phyloP scores from a whole-genome alignment of 345 rosid genomes.

The Luvunga scandens region DNA sequence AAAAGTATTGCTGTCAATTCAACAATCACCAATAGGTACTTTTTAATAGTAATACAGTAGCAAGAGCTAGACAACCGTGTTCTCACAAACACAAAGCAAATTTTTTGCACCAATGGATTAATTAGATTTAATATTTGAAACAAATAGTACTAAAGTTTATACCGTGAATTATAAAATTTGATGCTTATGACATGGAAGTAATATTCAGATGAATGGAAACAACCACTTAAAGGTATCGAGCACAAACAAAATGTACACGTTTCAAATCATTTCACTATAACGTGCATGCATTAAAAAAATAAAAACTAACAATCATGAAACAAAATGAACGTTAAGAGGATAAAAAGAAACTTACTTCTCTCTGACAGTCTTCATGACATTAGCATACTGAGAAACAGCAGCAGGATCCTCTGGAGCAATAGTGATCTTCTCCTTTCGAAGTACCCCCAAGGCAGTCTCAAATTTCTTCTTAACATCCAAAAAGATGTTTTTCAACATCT shows the following conservation, averaged over 20 bases:
- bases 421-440: conserved; percentile 88
- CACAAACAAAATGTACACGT: not conserved
- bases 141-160: not conserved
- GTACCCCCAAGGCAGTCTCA: conserved; percentile 73
- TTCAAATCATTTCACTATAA: not conserved
- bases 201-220: not conserved
- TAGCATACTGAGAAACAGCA: conserved; percentile 82
- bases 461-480: conserved; percentile 80
- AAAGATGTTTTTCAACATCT: conserved; percentile 90
- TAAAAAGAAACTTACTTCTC: conserved; percentile 63
- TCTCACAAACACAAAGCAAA: not conserved
- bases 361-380: conserved; percentile 83
- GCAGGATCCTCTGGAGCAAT: conserved; percentile 86
- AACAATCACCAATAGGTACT: not conserved
- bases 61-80: not conserved
- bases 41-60: not conserved
- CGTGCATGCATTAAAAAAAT: not conserved
- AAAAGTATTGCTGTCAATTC: not conserved
- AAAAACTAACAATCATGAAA: not conserved
- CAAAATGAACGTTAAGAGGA: not conserved
- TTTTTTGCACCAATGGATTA: not conserved
- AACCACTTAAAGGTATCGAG: not conserved
- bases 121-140: not conserved
- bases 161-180: not conserved
- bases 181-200: not conserved